Conservation (phyloP, 2,329 filamentous ascomycete genomes). For the Aureobasidium namibiae region DNA sequence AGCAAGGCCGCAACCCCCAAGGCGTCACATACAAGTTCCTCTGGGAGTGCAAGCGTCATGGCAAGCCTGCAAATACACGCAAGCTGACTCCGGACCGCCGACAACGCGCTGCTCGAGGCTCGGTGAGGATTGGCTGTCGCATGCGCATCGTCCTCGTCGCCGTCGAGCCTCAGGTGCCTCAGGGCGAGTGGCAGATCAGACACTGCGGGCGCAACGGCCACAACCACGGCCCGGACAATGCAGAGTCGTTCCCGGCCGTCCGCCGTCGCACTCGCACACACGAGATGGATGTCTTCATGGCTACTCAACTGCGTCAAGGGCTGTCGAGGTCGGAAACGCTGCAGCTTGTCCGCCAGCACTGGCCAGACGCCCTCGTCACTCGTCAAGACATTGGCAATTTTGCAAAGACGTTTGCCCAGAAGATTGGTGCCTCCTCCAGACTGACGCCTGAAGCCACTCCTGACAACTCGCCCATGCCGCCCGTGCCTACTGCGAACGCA, state of each 20-base stretch:
- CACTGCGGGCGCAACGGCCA: conserved; percentile 10
- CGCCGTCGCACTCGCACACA: conserved; percentile 9
- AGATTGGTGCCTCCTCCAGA: not conserved
- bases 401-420: conserved; percentile 10
- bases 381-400: conserved; percentile 12
- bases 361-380: conserved; percentile 4
- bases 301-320: conserved; percentile 2
- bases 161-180: conserved; percentile 1
- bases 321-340: conserved; percentile 6
- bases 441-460: conserved; percentile 3
- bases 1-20: conserved; percentile 10
- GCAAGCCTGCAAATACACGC: conserved; percentile 8
- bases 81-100: conserved; percentile 4
- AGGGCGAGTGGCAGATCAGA: conserved; percentile 11
- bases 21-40: conserved; percentile 11
- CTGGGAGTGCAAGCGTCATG: conserved; percentile 13
- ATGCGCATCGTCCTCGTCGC: conserved; percentile 10
- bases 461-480: not conserved
- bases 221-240: conserved; percentile 5
- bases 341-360: conserved; percentile 4
- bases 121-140: conserved; percentile 6
- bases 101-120: not conserved
- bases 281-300: conserved; percentile 12
- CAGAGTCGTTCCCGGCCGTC: conserved; percentile 1
- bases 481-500: not conserved